A percentile compares a stretch with the other conserved stretches of the same genome.
Conservation (phyloP, 352 stramenopile species). For the Phytophthora citricola region DNA sequence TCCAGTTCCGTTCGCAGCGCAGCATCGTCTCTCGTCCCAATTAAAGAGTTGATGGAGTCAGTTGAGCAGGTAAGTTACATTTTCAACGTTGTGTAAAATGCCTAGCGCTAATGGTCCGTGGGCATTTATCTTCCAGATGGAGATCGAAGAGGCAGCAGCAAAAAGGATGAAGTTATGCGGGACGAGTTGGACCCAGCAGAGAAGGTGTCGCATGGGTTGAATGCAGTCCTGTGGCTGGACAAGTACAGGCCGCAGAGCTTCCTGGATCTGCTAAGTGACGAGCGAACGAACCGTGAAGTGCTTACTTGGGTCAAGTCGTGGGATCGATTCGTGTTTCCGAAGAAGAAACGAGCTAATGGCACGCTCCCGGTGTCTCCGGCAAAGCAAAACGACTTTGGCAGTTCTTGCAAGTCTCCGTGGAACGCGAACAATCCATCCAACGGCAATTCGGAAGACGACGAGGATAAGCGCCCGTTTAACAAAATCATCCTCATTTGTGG, state of each 20-base stretch:
- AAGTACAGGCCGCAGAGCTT: slow-evolving; percentile 97
- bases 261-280: slow-evolving; percentile 95
- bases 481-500: slow-evolving; percentile 97
- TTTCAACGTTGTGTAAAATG: not conserved
- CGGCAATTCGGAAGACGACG: slow-evolving; percentile 20
- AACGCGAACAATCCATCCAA: slow-evolving; percentile 15
- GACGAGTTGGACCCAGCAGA: slow-evolving; percentile 12
- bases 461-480: slow-evolving; percentile 63
- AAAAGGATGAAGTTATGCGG: slow-evolving; percentile 36
- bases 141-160: slow-evolving; percentile 67
- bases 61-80: slow-evolving; percentile 54
- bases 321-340: slow-evolving; percentile 95
- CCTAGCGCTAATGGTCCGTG: slow-evolving; percentile 13
- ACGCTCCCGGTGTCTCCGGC: slow-evolving; percentile 17
- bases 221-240: slow-evolving; percentile 93
- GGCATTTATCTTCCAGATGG: slow-evolving; percentile 41
- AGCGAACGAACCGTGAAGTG: slow-evolving; percentile 97
- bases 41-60: slow-evolving; percentile 59
- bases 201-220: not conserved
- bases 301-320: slow-evolving; percentile 95
- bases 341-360: slow-evolving; percentile 50
- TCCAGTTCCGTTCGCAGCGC: slow-evolving; percentile 18
- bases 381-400: slow-evolving; percentile 12
- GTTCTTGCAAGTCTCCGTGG: slow-evolving; percentile 22
- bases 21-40: slow-evolving; percentile 52